Evolutionary conservation across 768 basidiomycete genomes (phyloP), one percentile per base, ranked within the genome.

Genomic region (Tricholoma furcatifolium): DNA sequence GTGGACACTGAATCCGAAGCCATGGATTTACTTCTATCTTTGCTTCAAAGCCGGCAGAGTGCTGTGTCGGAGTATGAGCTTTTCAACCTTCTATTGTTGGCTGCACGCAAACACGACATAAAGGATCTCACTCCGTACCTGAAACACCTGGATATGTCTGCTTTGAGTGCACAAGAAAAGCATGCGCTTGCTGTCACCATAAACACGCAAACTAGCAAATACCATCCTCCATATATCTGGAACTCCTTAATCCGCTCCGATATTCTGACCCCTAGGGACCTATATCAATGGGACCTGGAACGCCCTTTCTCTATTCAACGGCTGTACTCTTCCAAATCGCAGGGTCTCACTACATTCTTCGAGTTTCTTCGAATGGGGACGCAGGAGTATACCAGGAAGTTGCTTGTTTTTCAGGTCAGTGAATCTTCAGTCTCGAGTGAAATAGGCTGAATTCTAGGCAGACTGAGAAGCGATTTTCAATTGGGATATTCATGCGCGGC

Each of bases 401-500:
- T 88, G 6, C 65, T 88, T 0, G 67, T 87, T 7, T 50, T 87
- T 21, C 78, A 84, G 69, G 85, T 85, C 47, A 7, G 66, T 40
- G 4, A n/a, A 20, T 27, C 17, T 7, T 42, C 12, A 23, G 24
- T 27, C 11, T 18, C 17, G 12, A 5, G 41, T 17, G 43, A 31
- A 7, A n/a, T 15, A 15, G 17, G 30, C 38, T 47, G 27, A 47
- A 17, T 18, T 23, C 23, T 17, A 2, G 31, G 9, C 24, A 87
- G 85, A 80, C 80, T 1, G 83, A 85, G 52, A 75, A 80, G 20
- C 73, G 85, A 4, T 86, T 87, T 57, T 67, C 82, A 1, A 65
- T 85, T 21, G 84, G 82, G 0, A 78, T 88, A 11, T 87, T 87
- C 63, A 80, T 87, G 63, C 70, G 80, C 36, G 84, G 85, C 3